Conservation (phyloP, 2,329 filamentous ascomycete genomes). For the Pseudogymnoascus pannorum region DNA sequence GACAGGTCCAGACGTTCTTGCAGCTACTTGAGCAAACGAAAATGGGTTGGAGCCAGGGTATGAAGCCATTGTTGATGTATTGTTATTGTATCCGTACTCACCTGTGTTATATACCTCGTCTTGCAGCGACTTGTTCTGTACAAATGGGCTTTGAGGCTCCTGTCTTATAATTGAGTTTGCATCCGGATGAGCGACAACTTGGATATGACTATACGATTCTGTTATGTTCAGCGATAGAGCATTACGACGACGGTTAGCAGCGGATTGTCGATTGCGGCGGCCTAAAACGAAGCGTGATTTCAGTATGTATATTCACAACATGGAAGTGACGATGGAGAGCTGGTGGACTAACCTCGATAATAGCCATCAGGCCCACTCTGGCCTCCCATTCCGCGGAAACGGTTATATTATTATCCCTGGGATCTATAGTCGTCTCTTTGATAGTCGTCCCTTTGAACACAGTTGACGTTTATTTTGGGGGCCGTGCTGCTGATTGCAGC, state of each 20-base stretch:
- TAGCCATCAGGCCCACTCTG: not conserved
- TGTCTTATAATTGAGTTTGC: not conserved
- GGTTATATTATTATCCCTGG: not conserved
- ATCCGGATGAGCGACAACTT: not conserved
- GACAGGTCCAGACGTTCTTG: not conserved
- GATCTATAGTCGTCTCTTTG: no score
- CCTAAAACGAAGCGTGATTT: not conserved
- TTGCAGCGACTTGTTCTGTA: conserved; percentile 3
- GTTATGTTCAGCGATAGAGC: not conserved
- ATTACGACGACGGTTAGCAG: not conserved
- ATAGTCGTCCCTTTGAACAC: not conserved
- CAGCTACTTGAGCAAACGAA: conserved; percentile 4
- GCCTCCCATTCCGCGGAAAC: not conserved
- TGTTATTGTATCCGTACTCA: not conserved
- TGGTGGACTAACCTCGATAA: not conserved
- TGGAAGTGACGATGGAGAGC: not conserved
- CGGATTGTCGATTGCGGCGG: not conserved
- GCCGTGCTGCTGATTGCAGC: not conserved
- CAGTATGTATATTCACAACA: not conserved
- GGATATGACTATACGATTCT: conserved; percentile 5
- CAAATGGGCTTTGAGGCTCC: not conserved
- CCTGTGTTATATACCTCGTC: not conserved
- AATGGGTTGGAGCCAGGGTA: not conserved
- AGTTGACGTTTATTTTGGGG: not conserved
- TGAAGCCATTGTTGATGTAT: not conserved